Percentiles rank a stretch among this genome's conserved stretches.
These are phyloP conservation scores for Scutellaria barbata DNA, from an alignment of 257 asterid genomes.

Conservation along the genomic window DNA sequence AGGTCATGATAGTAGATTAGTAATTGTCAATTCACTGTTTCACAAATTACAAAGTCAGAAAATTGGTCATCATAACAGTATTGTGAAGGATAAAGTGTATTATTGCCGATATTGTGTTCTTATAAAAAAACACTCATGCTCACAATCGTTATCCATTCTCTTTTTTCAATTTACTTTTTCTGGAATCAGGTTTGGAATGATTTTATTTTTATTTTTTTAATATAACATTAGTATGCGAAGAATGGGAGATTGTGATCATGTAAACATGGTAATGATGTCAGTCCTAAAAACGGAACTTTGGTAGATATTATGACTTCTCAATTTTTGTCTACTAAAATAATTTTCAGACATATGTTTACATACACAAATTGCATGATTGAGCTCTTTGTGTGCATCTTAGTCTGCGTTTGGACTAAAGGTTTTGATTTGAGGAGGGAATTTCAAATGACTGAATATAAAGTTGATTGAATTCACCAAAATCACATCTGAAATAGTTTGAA, in stretches of 20 bases:
- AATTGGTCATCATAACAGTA: not conserved
- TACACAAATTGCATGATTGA: not conserved
- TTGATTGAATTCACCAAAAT: too few species aligned
- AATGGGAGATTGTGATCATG: slow-evolving; percentile 1
- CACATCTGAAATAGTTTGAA: too few species aligned
- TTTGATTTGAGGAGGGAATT: too few species aligned
- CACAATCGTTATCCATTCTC: not conserved
- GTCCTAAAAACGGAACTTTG: not conserved
- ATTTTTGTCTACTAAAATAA: not conserved
- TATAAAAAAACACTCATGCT: not conserved
- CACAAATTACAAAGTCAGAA: not conserved
- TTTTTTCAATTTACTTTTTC: not conserved
- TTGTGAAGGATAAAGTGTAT: not conserved
- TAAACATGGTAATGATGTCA: not conserved
- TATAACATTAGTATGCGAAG: not conserved
- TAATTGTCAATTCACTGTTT: not conserved
- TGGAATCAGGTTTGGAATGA: slow-evolving; percentile 5
- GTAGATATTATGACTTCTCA: not conserved
- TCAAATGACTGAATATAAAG: too few species aligned
- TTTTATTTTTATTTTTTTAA: not conserved
- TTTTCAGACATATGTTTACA: not conserved
- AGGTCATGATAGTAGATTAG: not conserved
- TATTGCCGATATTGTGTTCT: not conserved
- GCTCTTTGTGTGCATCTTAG: too few species aligned
- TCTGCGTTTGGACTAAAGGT: too few species aligned